Evolutionary conservation across 495 filamentous ascomycete species (phyloP).

Genomic region (Aspergillus wentii): DNA sequence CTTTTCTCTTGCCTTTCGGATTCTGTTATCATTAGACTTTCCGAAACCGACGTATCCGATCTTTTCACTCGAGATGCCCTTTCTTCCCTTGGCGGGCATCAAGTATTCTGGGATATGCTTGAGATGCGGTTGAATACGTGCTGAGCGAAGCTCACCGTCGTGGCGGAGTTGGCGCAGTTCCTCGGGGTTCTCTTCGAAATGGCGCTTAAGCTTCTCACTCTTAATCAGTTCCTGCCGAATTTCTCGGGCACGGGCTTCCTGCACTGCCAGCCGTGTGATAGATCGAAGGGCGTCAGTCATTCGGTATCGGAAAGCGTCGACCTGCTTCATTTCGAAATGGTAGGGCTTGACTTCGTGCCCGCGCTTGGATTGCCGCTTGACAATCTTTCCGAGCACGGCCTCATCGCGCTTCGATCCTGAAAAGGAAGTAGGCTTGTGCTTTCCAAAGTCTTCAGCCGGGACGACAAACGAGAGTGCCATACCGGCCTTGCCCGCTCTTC

Average conservation of each 20-base stretch:
- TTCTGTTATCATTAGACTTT: conserved; percentile 68
- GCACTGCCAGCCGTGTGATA: conserved; percentile 75
- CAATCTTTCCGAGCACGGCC: conserved; percentile 67
- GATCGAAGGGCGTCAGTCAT: conserved; percentile 84
- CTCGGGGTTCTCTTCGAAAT: conserved; percentile 95
- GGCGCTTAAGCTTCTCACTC: conserved; percentile 86
- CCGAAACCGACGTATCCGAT: conserved; percentile 71
- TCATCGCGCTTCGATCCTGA: conserved; percentile 76
- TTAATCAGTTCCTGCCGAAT: conserved; percentile 84
- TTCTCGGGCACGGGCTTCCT: conserved; percentile 85
- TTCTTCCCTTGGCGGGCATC: conserved; percentile 72
- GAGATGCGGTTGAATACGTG: conserved; percentile 79
- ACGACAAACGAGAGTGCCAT: conserved; percentile 95
- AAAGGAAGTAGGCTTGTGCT: conserved; percentile 81
- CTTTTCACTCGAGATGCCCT: conserved; percentile 54
- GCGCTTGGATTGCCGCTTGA: conserved; percentile 63
- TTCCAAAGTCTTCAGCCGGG: conserved; percentile 71
- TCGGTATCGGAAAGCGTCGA: conserved; percentile 90
- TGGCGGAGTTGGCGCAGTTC: conserved; percentile 85
- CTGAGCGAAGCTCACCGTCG: conserved; percentile 78
- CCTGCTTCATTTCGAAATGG: conserved; percentile 88
- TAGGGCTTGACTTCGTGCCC: conserved; percentile 81
- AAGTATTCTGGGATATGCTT: conserved; percentile 96
- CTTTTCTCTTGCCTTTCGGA: conserved; percentile 64
- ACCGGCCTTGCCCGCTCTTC: conserved; percentile 80